Percentiles rank a stretch among this genome's conserved stretches.
Conservation (phyloP, 129 eudicot species). For the Kitagawia praeruptora region DNA sequence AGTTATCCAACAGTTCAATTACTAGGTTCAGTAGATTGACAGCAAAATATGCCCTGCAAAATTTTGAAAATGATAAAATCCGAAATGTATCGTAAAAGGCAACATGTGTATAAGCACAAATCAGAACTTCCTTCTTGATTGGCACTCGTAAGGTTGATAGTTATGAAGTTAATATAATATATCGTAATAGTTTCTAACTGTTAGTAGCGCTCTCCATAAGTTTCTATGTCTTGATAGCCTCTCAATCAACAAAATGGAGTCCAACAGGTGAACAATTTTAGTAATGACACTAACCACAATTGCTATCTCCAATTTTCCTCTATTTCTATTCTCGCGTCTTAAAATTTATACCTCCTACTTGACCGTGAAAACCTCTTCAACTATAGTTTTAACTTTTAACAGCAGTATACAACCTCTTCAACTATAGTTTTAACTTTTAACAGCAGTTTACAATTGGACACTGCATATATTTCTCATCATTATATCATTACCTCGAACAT, state of each 20-base stretch:
- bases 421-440: background rate
- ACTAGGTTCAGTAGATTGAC: constrained; percentile 69
- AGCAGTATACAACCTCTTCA: background rate
- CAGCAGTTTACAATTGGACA: background rate
- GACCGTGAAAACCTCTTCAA: background rate
- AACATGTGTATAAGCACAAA: background rate
- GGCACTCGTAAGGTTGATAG: background rate
- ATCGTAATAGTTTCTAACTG: background rate
- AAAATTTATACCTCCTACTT: background rate
- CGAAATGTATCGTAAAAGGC: background rate
- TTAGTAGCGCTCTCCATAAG: background rate
- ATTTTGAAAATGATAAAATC: background rate
- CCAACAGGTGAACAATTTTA: background rate
- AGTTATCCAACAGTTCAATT: constrained; percentile 65
- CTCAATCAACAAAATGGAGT: background rate
- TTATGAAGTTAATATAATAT: too few relatives aligned
- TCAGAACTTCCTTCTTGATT: background rate
- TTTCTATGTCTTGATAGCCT: background rate
- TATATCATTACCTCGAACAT: background rate
- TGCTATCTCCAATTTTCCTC: background rate
- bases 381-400: background rate
- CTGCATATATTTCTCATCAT: background rate
- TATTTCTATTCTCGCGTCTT: background rate
- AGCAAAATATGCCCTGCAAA: constrained; percentile 82
- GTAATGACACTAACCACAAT: background rate